phyloP scores from a whole-genome alignment of 2,329 filamentous ascomycete genomes.

The Chalaropsis ovoidea region DNA sequence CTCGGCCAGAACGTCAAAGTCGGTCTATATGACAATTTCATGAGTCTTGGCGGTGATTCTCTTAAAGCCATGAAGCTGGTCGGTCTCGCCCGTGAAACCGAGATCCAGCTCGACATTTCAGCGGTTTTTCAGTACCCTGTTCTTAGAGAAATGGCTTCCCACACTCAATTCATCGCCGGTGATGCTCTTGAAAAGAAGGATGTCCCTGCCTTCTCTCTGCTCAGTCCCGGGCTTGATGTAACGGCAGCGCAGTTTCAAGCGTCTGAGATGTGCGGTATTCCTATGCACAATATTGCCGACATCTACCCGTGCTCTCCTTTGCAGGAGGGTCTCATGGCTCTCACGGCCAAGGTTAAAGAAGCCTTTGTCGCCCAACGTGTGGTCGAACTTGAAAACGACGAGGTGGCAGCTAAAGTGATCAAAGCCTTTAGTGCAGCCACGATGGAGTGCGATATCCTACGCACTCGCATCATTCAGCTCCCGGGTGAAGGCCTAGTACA shows the following conservation, averaged over 20 bases:
- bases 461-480: constrained; percentile 42
- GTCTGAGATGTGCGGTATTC: constrained; percentile 36
- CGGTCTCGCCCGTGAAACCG: constrained; percentile 35
- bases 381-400: constrained; percentile 33
- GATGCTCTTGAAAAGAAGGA: constrained; percentile 28
- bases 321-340: constrained; percentile 46
- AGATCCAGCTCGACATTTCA: constrained; percentile 37
- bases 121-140: constrained; percentile 39
- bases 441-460: constrained; percentile 36
- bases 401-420: constrained; percentile 34
- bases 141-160: constrained; percentile 38
- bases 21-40: constrained; percentile 38
- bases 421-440: constrained; percentile 37
- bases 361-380: constrained; percentile 45
- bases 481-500: constrained; percentile 39
- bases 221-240: constrained; percentile 28
- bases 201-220: constrained; percentile 35
- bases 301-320: constrained; percentile 46
- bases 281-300: constrained; percentile 37
- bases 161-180: constrained; percentile 27
- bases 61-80: constrained; percentile 44
- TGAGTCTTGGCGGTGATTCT: constrained; percentile 43
- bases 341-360: constrained; percentile 42
- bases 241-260: constrained; percentile 35
- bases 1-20: constrained; percentile 33